Evolutionary conservation across 352 stramenopile genomes (phyloP).

Genomic region (Thalassiosira exigua): DNA sequence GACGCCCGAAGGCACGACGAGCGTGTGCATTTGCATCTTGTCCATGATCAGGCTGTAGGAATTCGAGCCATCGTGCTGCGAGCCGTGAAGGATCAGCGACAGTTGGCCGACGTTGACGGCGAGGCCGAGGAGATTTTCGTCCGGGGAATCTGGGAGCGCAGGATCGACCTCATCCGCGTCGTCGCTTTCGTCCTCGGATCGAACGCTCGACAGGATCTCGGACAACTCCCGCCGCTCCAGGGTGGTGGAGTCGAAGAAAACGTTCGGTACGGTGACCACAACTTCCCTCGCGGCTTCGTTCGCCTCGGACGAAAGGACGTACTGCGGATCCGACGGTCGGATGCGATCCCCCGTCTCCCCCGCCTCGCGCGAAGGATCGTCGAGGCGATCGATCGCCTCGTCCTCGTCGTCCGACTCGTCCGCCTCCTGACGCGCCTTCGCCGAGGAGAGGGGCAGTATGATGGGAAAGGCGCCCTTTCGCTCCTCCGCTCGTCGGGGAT

Average conservation of each 20-base stretch:
- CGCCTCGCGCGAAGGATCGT: not conserved
- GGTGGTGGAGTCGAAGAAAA: slow-evolving; percentile 65
- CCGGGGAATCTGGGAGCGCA: not conserved
- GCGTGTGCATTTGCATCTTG: slow-evolving; percentile 52
- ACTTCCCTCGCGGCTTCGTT: slow-evolving; percentile 54
- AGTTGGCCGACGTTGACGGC: slow-evolving; percentile 63
- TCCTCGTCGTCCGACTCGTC: slow-evolving; percentile 71
- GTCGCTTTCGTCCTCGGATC: no score
- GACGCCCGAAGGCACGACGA: slow-evolving; percentile 44
- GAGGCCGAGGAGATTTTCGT: slow-evolving; percentile 31
- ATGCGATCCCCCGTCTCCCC: not conserved
- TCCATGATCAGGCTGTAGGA: slow-evolving; percentile 64
- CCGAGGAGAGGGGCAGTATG: slow-evolving; percentile 70
- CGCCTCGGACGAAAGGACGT: slow-evolving; percentile 62
- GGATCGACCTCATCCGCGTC: slow-evolving; percentile 7
- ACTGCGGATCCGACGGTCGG: slow-evolving; percentile 63
- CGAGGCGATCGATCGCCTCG: slow-evolving; percentile 31
- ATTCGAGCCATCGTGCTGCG: slow-evolving; percentile 17
- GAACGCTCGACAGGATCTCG: slow-evolving; percentile 25
- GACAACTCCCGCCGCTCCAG: slow-evolving; percentile 46
- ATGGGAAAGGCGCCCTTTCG: slow-evolving; percentile 56
- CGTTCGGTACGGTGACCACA: slow-evolving; percentile 59
- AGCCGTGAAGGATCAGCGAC: slow-evolving; percentile 39
- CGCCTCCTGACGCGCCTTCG: slow-evolving; percentile 77
- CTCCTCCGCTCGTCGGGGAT: slow-evolving; percentile 5